phyloP scores from a whole-genome alignment of 169 alveolate genomes.

The Plasmodium gallinaceum region DNA sequence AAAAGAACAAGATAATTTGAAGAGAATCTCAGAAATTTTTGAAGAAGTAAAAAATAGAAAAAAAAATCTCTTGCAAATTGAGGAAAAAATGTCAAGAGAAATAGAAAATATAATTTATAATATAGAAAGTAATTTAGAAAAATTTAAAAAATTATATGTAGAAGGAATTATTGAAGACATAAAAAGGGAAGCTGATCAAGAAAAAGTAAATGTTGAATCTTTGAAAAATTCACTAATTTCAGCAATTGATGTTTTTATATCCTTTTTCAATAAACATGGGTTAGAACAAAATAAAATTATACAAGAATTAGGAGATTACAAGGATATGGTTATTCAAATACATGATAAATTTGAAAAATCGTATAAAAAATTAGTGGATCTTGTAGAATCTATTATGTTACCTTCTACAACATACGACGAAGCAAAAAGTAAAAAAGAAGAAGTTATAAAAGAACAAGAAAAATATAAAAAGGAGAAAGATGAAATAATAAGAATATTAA shows the following conservation, averaged over 20 bases:
- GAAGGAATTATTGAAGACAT: conserved; percentile 28
- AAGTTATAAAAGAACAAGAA: no score
- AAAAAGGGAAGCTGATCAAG: background rate
- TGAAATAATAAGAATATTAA: no score
- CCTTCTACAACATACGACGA: no score
- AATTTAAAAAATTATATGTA: conserved; percentile 30
- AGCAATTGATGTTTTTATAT: background rate
- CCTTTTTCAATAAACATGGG: no score
- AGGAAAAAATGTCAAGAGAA: background rate
- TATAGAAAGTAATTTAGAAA: conserved; percentile 19
- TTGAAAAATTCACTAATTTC: conserved; percentile 7
- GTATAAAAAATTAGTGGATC: no score
- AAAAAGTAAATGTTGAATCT: conserved; percentile 6
- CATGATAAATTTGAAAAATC: no score
- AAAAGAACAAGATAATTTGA: background rate
- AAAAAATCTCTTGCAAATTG: background rate
- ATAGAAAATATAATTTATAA: background rate
- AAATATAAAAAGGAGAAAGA: no score
- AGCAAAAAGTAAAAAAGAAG: no score
- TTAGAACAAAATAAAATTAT: no score
- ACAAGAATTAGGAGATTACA: no score
- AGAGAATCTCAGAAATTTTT: background rate
- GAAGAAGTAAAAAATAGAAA: background rate
- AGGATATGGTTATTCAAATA: no score
- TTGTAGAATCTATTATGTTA: no score